phyloP scores from a whole-genome alignment of 306 rosid genomes.

The Castanospermum australe region DNA sequence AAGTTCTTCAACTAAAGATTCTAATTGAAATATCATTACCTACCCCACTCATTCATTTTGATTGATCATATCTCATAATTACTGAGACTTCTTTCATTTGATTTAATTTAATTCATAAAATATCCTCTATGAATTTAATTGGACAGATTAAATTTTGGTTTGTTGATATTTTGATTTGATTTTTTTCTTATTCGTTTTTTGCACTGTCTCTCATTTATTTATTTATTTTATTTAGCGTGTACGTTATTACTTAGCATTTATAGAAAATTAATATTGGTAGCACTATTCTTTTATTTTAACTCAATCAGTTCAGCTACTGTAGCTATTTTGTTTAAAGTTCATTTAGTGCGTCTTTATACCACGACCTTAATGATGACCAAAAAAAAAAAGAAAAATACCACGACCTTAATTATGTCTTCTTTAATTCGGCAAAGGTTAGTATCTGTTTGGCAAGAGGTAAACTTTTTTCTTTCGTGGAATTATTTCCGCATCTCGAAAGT shows the following conservation, averaged over 20 bases:
- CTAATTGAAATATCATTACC: no score
- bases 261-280: neutral
- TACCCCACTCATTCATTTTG: no score
- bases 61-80: no score
- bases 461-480: neutral
- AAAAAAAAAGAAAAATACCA: no score
- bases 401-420: neutral
- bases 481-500: neutral
- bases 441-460: neutral
- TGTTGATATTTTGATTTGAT: no score
- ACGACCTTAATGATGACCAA: neutral
- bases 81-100: no score
- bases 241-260: neutral
- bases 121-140: no score
- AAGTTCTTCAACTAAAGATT: no score
- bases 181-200: no score
- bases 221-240: neutral
- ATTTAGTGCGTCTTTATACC: neutral
- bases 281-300: neutral
- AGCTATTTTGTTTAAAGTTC: neutral
- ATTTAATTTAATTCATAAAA: no score
- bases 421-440: neutral
- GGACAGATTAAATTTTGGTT: no score
- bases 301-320: neutral
- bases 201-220: no score